Conservation (phyloP, 2,329 filamentous ascomycete genomes). For the Claviceps purpurea region DNA sequence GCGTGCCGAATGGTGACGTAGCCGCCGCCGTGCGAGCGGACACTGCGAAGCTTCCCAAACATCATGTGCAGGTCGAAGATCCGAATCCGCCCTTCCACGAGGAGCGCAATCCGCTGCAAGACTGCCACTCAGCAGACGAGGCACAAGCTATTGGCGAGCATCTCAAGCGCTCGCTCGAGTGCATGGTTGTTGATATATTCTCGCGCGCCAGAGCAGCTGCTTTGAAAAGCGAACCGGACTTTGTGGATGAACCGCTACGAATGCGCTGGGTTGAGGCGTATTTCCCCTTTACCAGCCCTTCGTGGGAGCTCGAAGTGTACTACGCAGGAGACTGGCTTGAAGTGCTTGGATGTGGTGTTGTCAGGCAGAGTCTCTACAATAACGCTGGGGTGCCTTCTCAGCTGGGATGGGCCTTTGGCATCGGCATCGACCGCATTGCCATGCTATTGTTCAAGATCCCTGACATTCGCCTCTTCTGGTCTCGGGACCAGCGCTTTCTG, state of each 20-base stretch:
- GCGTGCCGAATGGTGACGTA: constrained; percentile 43
- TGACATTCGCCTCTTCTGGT: constrained; percentile 96
- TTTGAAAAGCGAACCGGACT: constrained; percentile 33
- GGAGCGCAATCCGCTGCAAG: constrained; percentile 73
- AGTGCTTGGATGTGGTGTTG: constrained; percentile 82
- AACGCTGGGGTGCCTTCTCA: constrained; percentile 63
- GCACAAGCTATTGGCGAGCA: constrained; percentile 73
- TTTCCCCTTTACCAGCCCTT: constrained; percentile 92
- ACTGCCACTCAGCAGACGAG: constrained; percentile 55
- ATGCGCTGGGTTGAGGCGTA: constrained; percentile 95
- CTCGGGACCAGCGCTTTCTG: constrained; percentile 70
- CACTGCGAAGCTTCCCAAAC: constrained; percentile 55
- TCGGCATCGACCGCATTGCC: constrained; percentile 87
- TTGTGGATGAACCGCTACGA: constrained; percentile 56
- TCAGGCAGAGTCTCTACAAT: constrained; percentile 68
- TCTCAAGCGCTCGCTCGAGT: constrained; percentile 77
- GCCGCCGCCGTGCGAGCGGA: constrained; percentile 56
- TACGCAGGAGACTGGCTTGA: constrained; percentile 95
- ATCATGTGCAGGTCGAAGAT: constrained; percentile 69
- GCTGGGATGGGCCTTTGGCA: constrained; percentile 88
- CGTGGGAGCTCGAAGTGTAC: constrained; percentile 92
- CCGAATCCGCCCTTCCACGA: constrained; percentile 65
- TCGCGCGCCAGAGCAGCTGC: constrained; percentile 58
- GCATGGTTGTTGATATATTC: constrained; percentile 84
- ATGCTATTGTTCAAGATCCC: constrained; percentile 96